These are phyloP conservation scores for Bremia lactucae DNA, from an alignment of 352 stramenopile genomes.

Conservation along the genomic window DNA sequence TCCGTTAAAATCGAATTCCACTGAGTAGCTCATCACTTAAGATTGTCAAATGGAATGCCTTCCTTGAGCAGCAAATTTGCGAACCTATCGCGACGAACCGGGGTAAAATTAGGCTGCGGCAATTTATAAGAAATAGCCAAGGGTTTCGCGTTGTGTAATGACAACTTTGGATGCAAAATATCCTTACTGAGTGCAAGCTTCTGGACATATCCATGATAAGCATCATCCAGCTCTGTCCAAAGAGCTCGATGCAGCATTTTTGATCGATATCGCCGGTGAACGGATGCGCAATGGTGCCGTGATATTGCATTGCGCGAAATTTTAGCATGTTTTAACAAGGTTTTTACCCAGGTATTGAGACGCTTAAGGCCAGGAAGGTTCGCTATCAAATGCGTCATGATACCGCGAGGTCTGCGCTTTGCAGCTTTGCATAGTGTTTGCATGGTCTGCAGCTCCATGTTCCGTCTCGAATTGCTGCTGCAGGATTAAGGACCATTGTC, in stretches of 20 bases:
- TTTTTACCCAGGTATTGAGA: constrained; percentile 16
- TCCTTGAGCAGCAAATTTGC: constrained; percentile 30
- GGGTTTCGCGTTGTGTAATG: constrained; percentile 3
- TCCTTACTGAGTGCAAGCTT: constrained; percentile 16
- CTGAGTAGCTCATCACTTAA: constrained; percentile 11
- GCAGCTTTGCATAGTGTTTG: constrained; percentile 31
- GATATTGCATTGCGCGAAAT: constrained; percentile 5
- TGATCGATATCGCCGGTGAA: constrained; percentile 16
- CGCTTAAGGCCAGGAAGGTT: constrained; percentile 31
- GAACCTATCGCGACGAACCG: constrained; percentile 32
- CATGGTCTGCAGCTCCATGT: constrained; percentile 38
- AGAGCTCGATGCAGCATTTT: constrained; percentile 12
- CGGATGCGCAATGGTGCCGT: constrained; percentile 8
- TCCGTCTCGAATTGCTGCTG: constrained; percentile 24
- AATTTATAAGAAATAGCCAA: constrained; percentile 6
- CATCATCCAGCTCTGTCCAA: constrained; percentile 37
- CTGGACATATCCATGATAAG: constrained; percentile 37
- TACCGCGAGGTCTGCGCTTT: constrained; percentile 26
- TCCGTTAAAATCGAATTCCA: too few species aligned
- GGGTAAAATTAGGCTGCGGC: constrained; percentile 24
- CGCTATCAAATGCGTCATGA: constrained; percentile 27
- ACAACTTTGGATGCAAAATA: constrained; percentile 9
- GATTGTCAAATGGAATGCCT: constrained; percentile 39
- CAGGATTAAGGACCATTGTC: background rate
- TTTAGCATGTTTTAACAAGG: constrained; percentile 26